Base-by-base conservation (phyloP, 306 rosid genomes). In the Cercis canadensis region DNA sequence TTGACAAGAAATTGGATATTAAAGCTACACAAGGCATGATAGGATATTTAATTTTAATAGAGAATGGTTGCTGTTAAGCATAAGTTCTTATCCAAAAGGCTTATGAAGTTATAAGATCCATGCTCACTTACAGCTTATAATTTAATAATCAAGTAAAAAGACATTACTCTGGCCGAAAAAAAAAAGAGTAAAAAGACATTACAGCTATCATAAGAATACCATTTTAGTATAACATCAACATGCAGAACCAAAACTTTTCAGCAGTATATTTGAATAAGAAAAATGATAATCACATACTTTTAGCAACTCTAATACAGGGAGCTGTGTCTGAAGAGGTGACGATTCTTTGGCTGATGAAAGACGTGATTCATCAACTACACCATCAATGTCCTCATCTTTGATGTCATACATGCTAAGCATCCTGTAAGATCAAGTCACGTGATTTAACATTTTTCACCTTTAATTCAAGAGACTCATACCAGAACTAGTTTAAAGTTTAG, bases 261-360 rank as follows among this genome's bases (percentile, higher is more conserved):
- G 43, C 11, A 14, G 21, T n/a, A 53, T 15, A 52, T 59, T 39
- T 51, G 34, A 68, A 67, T 67, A 44, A 58, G 12, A 56, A 44
- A 51, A 70, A 57, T 21, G 47, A 29, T 5, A 58, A 45, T 39
- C 31, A 81, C 87, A 32, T 79, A 90, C 98, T 81, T 94, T 94
- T 55, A 90, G 86, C 88, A 94, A 86, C 81, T 90, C 98, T 67
- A 90, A 70, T 60, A 94, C 87, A 24, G 98, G 98, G 71, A 94
- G 88, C 56, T 87, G 98, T 41, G 77, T 81, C 81, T 90, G 90
- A 60, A 94, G 91, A 10, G 89, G 65, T 70, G 89, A 83, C 63
- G 89, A 73, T 76, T 89, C 95, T 56, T 90, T 67, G 49, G 77
- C 66, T 75, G 89, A 57, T 68, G 89, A 80, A 74, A 84, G 81